These are phyloP conservation scores for Solanum chmielewskii DNA, from an alignment of 257 asterid genomes.

Conservation along the genomic window DNA sequence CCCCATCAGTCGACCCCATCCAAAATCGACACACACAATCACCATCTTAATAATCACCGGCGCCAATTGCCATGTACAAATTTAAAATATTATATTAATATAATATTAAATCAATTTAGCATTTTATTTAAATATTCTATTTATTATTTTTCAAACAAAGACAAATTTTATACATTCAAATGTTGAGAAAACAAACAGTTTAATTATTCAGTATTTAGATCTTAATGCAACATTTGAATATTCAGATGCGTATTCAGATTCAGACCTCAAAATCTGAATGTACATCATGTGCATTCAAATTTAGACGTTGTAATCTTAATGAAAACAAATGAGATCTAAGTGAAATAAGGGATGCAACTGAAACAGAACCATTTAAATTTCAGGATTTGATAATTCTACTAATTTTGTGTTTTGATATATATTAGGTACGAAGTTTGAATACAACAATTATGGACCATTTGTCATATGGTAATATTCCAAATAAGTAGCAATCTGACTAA, in stretches of 20 bases:
- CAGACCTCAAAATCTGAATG: neutral
- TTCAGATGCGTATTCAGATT: neutral
- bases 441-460: neutral
- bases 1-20: neutral
- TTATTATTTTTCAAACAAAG: neutral
- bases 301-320: neutral
- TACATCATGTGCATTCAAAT: neutral
- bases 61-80: neutral
- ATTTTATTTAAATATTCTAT: neutral
- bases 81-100: neutral
- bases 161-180: neutral
- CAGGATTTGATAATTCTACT: neutral
- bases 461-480: neutral
- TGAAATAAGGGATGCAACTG: neutral
- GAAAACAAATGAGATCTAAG: neutral
- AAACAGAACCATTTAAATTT: neutral
- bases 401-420: neutral
- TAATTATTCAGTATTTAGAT: neutral
- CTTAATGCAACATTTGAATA: no score
- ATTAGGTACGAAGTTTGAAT: neutral
- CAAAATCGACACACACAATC: neutral
- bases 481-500: neutral
- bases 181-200: neutral
- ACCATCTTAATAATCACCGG: neutral
- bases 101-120: neutral